Evolutionary conservation across 495 filamentous ascomycete species (phyloP), one percentile per base, ranked within the genome.

Genomic region (Cenococcum geophilum): DNA sequence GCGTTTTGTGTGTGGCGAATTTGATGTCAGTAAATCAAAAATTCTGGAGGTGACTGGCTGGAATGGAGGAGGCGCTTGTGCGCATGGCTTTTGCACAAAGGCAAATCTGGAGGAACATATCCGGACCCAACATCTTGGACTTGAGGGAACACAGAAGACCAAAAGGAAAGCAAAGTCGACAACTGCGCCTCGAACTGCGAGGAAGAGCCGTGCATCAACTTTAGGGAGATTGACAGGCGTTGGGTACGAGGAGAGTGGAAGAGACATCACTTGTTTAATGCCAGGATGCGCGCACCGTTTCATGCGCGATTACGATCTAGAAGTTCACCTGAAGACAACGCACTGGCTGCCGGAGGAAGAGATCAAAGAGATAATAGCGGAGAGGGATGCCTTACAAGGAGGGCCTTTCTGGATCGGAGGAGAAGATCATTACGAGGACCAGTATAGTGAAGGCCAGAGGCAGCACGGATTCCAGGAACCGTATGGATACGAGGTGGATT

Each of bases 91-190:
- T 62, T 76, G 77, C 23, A 84, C 83, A 60, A 92, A 91, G 70
- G 75, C 79, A n/a, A 83, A 80, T 52, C 77, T 96, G 0, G 88
- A 91, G 73, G 86, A 90, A 50, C 91, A 96, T 64, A 79, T 95
- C 42, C 84, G 88, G 21, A 89, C 82, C 10, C 74, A 85, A 0
- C 91, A 96, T 71, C 68, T 93, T 37, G 83, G 84, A 4, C 75
- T 83, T 20, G 43, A 23, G 49, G 59, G 25, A 68, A 74, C 55
- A 76, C 76, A 23, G 36, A 57, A 75, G 75, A 34, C 62, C 68
- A 48, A 60, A 67, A 22, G 74, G 75, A 27, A 52, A 74, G 72
- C 51, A 72, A 57, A 48, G 47, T 25, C 59, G 22, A 50, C 52
- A 9, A 57, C 37, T 20, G 35, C 11, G n/a, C 16, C 22, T 22